phyloP scores from a whole-genome alignment of 192 early-diverging fungal species.

The Entophlyctis luteolus region DNA sequence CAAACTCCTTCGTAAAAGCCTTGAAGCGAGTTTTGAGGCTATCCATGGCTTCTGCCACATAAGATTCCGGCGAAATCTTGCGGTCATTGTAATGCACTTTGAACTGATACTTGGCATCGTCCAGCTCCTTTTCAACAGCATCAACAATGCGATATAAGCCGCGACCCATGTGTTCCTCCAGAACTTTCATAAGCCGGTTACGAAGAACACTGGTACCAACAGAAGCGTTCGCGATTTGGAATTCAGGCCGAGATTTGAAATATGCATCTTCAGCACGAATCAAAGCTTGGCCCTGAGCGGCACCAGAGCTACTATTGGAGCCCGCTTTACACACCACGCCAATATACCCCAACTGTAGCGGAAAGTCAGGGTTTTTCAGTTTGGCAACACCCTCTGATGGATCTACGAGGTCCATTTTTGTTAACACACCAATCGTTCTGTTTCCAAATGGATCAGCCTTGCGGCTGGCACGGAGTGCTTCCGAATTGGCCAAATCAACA shows the following conservation, averaged over 20 bases:
- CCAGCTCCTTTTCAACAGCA: constrained; percentile 89
- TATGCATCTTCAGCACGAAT: constrained; percentile 57
- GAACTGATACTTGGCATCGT: constrained; percentile 94
- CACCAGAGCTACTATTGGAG: constrained; percentile 1
- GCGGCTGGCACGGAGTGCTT: constrained; percentile 90
- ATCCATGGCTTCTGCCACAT: constrained; percentile 93
- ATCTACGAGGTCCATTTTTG: constrained; percentile 92
- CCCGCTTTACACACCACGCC: constrained; percentile 86
- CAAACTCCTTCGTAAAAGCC: constrained; percentile 86
- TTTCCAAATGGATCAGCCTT: constrained; percentile 92
- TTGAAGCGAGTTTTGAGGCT: constrained; percentile 91
- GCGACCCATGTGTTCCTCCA: constrained; percentile 88
- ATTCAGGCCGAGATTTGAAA: constrained; percentile 54
- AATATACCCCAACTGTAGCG: constrained; percentile 90
- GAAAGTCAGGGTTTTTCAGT: constrained; percentile 87
- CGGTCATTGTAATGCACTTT: constrained; percentile 99
- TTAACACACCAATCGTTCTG: constrained; percentile 96
- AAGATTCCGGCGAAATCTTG: constrained; percentile 88
- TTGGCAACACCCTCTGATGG: constrained; percentile 73
- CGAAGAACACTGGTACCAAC: constrained; percentile 85
- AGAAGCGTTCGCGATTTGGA: constrained; percentile 61
- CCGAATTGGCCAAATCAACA: constrained; percentile 97
- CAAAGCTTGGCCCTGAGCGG: constrained; percentile 26
- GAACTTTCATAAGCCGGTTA: constrained; percentile 78
- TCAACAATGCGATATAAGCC: constrained; percentile 80